Percentiles rank a stretch among this genome's conserved stretches.
These are phyloP conservation scores for Vickermania spadyakhi DNA, from an alignment of 208 protist species.

Conservation along the genomic window DNA sequence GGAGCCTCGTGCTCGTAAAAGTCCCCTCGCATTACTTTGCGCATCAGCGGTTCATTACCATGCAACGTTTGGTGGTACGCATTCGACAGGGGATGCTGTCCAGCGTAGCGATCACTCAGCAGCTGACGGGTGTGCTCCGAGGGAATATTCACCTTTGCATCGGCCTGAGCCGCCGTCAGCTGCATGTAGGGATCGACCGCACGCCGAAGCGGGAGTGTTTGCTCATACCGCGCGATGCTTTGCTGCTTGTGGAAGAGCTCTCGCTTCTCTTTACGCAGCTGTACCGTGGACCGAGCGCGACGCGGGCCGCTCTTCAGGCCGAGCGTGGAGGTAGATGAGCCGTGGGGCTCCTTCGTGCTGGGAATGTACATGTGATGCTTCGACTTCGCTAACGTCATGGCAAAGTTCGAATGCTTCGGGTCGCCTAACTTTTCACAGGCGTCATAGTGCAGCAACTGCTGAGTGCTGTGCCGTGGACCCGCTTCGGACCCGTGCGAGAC, in stretches of 20 bases:
- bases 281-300: neutral
- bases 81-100: constrained; percentile 60
- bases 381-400: constrained; percentile 20
- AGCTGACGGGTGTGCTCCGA: constrained; percentile 29
- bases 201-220: constrained; percentile 47
- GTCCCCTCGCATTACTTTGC: constrained; percentile 61
- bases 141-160: constrained; percentile 18
- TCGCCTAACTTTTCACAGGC: constrained; percentile 2
- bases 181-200: constrained; percentile 43
- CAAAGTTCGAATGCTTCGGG: constrained; percentile 30
- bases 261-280: constrained; percentile 8
- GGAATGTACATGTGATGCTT: constrained; percentile 18
- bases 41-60: constrained; percentile 65
- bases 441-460: neutral
- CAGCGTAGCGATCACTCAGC: constrained; percentile 20
- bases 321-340: neutral
- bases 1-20: constrained; percentile 26
- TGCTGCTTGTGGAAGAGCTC: constrained; percentile 24
- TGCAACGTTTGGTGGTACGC: constrained; percentile 53
- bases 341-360: constrained; percentile 4
- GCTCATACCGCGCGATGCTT: constrained; percentile 61
- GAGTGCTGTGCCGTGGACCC: constrained; percentile 3
- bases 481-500: neutral
- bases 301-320: neutral
- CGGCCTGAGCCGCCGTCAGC: constrained; percentile 40